A percentile compares a stretch with the other conserved stretches of the same genome.
Conservation (phyloP, 495 filamentous ascomycete genomes). For the Penicillium desertorum region DNA sequence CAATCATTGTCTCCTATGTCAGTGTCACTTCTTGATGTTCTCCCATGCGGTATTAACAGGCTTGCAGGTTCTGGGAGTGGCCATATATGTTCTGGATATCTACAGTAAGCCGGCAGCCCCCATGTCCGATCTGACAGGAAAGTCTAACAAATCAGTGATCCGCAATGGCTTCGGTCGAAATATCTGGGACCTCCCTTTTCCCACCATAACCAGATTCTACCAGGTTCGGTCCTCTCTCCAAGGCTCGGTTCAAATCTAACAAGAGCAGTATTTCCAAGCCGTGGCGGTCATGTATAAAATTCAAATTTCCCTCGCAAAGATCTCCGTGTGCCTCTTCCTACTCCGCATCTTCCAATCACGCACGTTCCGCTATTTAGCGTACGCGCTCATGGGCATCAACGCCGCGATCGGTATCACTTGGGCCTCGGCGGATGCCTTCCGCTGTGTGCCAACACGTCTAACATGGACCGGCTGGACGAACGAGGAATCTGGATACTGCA, state of each 20-base stretch:
- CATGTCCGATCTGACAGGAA: neutral
- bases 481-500: constrained; percentile 24
- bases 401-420: constrained; percentile 34
- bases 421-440: constrained; percentile 33
- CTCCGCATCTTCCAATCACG: constrained; percentile 41
- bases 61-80: constrained; percentile 21
- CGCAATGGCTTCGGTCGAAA: constrained; percentile 30
- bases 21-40: neutral
- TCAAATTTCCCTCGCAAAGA: constrained; percentile 46
- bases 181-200: constrained; percentile 31
- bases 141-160: constrained; percentile 26
- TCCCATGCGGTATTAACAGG: constrained; percentile 3
- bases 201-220: constrained; percentile 28
- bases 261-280: constrained; percentile 28
- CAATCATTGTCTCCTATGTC: constrained; percentile 32
- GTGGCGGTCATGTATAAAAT: constrained; percentile 34
- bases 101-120: constrained; percentile 16
- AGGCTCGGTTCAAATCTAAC: neutral
- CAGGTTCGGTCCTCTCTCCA: constrained; percentile 17
- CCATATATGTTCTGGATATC: constrained; percentile 20
- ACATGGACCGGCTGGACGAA: constrained; percentile 34
- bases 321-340: constrained; percentile 52
- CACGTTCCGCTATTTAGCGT: constrained; percentile 33
- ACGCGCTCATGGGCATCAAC: constrained; percentile 35
- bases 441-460: constrained; percentile 35